These are phyloP conservation scores for Entomortierella lignicola DNA, from an alignment of 192 early-diverging fungal species.

Conservation along the genomic window DNA sequence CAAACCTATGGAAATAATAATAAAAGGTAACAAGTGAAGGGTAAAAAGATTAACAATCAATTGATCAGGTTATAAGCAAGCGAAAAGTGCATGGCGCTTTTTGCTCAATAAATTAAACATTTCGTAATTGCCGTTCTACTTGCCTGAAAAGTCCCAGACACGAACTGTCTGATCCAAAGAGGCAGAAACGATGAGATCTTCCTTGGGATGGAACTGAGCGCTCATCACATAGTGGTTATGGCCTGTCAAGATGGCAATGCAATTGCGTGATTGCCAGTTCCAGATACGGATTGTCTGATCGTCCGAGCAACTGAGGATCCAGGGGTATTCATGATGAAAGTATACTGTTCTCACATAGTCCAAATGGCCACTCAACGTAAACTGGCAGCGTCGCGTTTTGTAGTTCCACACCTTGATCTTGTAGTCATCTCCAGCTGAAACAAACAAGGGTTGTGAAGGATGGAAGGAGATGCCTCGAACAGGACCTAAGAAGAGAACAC, in stretches of 20 bases:
- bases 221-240: conserved; percentile 99
- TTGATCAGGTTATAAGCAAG: too few relatives aligned
- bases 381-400: conserved; percentile 95
- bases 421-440: conserved; percentile 98
- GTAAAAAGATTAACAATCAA: too few relatives aligned
- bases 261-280: conserved; percentile 99
- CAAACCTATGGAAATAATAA: conserved; percentile 1
- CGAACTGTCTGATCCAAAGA: conserved; percentile 97
- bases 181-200: conserved; percentile 96
- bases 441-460: conserved; percentile 95
- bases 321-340: conserved; percentile 98
- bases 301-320: conserved; percentile 97
- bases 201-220: conserved; percentile 98
- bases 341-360: conserved; percentile 97
- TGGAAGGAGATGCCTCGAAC: conserved; percentile 98
- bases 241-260: conserved; percentile 96
- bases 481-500: conserved; percentile 72
- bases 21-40: too few relatives aligned
- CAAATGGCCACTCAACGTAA: conserved; percentile 97
- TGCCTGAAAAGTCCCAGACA: conserved; percentile 99
- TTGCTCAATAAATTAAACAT: too few relatives aligned
- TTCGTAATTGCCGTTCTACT: too few relatives aligned
- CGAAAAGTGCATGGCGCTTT: too few relatives aligned
- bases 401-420: conserved; percentile 99
- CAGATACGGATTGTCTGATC: conserved; percentile 99